Evolutionary conservation across 2,329 filamentous ascomycete genomes (phyloP).

Genomic region (Trichoderma pleuroti): DNA sequence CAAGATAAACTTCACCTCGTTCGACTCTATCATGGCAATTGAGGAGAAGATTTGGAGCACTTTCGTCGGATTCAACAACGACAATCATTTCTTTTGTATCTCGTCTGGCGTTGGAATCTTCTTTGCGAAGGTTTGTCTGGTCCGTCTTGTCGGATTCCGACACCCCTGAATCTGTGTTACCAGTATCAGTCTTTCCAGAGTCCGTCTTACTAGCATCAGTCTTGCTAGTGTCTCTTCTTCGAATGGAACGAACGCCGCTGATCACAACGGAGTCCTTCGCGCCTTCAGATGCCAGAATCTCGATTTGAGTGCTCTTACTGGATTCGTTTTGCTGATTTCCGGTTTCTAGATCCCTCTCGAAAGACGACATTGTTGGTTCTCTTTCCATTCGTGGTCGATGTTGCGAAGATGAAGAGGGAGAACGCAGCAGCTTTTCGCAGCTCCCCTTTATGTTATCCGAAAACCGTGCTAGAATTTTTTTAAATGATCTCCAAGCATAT

Average conservation of each 20-base stretch:
- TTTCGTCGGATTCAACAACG: neutral
- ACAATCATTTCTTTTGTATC: neutral
- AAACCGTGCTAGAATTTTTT: neutral
- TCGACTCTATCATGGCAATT: neutral
- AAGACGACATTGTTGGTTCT: neutral
- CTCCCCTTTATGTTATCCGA: neutral
- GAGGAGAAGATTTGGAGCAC: conserved; percentile 1
- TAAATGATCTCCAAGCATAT: neutral
- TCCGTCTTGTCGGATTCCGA: neutral
- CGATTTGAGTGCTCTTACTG: neutral
- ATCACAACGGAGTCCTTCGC: neutral
- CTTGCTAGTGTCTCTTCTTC: neutral
- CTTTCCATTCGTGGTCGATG: neutral
- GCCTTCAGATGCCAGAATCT: too few species aligned
- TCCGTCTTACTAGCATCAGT: neutral
- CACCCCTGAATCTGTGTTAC: neutral
- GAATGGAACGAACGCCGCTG: neutral
- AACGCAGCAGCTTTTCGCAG: neutral
- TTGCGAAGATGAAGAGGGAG: neutral
- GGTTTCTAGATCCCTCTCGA: neutral
- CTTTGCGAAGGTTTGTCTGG: neutral
- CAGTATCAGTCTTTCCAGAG: neutral
- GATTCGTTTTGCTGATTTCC: neutral
- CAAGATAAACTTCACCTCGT: neutral
- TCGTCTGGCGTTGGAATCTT: neutral